Evolutionary conservation across 2,329 filamentous ascomycete genomes (phyloP), one percentile per base, ranked within the genome.

Genomic region (Metarhizium robertsii): DNA sequence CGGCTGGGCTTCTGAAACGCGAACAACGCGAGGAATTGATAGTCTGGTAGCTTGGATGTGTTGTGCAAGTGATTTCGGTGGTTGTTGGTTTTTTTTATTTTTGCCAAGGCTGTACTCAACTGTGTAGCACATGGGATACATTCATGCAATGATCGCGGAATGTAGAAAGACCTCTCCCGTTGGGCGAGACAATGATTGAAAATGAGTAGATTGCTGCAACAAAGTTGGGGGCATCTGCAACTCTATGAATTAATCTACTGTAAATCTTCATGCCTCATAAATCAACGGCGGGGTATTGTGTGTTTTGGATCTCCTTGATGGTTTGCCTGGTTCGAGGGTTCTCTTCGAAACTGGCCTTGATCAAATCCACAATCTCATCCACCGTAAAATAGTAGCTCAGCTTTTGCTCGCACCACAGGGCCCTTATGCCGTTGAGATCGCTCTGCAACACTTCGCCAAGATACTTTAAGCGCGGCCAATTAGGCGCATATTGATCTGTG

Each of bases 371-470:
- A 14, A 86, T 80, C 69, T 86, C 83, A 4, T 77, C 76, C 7
- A 72, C 75, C 0, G 78, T 75, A 61, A 86, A 86, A 66, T 85
- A 84, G 42, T 85, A 65, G 59, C 82, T 84, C 46, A 87, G 71
- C 66, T 86, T 83, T 67, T 82, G 83, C 59, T 87, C 83, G 62
- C 79, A 75, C 84, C 84, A 87, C 42, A 87, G 67, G 59, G 75
- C 85, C 56, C 74, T 75, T 55, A 87, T 79, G 59, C 86, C 84
- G 59, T 79, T 79, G 53, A 86, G 71, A 62, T 86, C 85, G 61
- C 82, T 85, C 71, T 87, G 83, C 60, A 87, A 71, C 32, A 86
- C 78, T 66, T 86, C 80, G 59, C 79, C 79, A 18, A 87, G 72
- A 61, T 81, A 86, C 67, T 85, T 82, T 57, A 87, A 74, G 51